phyloP scores from a whole-genome alignment of 805 yeast genomes.

The Ascoidea asiatica region DNA sequence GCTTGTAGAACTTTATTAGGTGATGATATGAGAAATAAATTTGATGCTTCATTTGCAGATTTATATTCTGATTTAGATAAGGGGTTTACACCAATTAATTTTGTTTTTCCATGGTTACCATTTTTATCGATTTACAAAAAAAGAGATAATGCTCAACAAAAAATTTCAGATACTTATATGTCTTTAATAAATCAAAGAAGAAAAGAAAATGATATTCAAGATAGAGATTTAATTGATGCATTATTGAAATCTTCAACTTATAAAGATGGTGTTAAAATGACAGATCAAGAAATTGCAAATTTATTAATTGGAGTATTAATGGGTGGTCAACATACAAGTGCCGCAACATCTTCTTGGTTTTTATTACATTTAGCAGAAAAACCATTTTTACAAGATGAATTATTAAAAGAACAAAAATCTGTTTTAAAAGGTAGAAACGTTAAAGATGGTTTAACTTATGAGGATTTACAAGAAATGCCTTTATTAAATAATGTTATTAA shows the following conservation, averaged over 20 bases:
- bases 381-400: slow-evolving; percentile 73
- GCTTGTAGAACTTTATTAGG: slow-evolving; percentile 89
- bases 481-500: slow-evolving; percentile 72
- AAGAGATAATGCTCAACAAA: slow-evolving; percentile 81
- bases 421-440: slow-evolving; percentile 36
- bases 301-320: slow-evolving; percentile 87
- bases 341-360: slow-evolving; percentile 93
- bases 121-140: slow-evolving; percentile 60
- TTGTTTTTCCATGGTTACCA: slow-evolving; percentile 90
- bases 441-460: slow-evolving; percentile 57
- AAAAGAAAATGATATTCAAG: slow-evolving; percentile 58
- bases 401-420: slow-evolving; percentile 58
- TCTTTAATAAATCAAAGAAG: slow-evolving; percentile 67
- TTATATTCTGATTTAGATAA: slow-evolving; percentile 86
- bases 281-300: slow-evolving; percentile 90
- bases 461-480: slow-evolving; percentile 70
- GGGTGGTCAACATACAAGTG: slow-evolving; percentile 99
- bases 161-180: slow-evolving; percentile 71
- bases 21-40: slow-evolving; percentile 74
- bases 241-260: slow-evolving; percentile 72
- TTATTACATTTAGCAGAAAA: slow-evolving; percentile 80
- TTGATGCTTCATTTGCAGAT: slow-evolving; percentile 72
- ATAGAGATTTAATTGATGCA: slow-evolving; percentile 82
- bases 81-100: slow-evolving; percentile 93
- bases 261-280: slow-evolving; percentile 89